These are phyloP conservation scores for Cicer pinnatifidum DNA, from an alignment of 306 rosid species.

Conservation along the genomic window DNA sequence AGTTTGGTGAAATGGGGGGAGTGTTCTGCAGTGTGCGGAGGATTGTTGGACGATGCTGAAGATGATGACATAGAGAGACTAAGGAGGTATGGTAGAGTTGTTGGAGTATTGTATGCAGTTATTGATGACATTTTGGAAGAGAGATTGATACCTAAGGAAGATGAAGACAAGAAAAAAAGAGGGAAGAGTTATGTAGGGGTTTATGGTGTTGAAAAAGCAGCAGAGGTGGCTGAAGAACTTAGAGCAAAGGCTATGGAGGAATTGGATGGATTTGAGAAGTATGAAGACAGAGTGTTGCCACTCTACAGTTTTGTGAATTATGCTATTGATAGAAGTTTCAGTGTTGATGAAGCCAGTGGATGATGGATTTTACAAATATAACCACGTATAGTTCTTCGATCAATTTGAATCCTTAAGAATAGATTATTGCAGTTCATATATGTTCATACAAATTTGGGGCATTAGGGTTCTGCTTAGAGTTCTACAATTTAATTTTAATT, in stretches of 20 bases:
- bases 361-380: conserved; percentile 41
- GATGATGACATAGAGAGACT: conserved; percentile 76
- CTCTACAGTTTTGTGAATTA: conserved; percentile 92
- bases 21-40: conserved; percentile 95
- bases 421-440: conserved; percentile 2
- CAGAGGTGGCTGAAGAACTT: conserved; percentile 78
- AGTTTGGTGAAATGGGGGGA: conserved; percentile 94
- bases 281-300: conserved; percentile 72
- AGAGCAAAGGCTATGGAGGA: conserved; percentile 73
- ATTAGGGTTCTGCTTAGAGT: too few relatives aligned
- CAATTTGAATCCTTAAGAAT: conserved; percentile 30
- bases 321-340: conserved; percentile 84
- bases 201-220: conserved; percentile 81
- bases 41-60: conserved; percentile 81
- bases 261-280: conserved; percentile 80
- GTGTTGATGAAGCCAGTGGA: conserved; percentile 51
- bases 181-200: conserved; percentile 73
- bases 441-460: too few relatives aligned
- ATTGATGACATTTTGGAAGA: conserved; percentile 77
- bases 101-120: conserved; percentile 77
- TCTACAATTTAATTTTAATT: too few relatives aligned
- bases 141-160: conserved; percentile 42
- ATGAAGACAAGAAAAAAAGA: conserved; percentile 44
- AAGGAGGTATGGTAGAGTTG: conserved; percentile 88
- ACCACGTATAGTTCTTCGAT: not conserved